Base-by-base conservation (phyloP, 1,284 basidiomycete species). In the Trichosporon sp. region DNA sequence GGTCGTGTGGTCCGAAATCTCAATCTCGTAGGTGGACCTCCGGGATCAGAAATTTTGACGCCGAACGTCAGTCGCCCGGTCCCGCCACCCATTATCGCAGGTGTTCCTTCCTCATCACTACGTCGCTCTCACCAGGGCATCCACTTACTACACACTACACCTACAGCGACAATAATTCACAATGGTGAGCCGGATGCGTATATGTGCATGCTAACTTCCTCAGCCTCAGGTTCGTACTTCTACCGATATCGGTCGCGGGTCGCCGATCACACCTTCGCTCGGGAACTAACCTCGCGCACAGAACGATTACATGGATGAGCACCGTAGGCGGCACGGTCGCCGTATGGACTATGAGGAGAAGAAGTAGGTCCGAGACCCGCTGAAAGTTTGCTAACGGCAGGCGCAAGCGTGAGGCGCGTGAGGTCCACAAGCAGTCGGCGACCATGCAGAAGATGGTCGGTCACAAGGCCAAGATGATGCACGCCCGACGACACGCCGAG, bases 391-490 rank as follows among this genome's bases (percentile, higher is more conserved):
- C 48, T 70, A 54, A 68, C 67, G 3, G 4, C 77, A 97, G 95
- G 85, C 95, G 97, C 69, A 99, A 99, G 87, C 89, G 90, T 71
- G 91, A 93, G 77, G 97, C 97, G 71, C 92, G 97, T 83, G 89
- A 90, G 68, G 92, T 88, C n/a, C 97, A 99, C 86, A 91, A 91
- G 77, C 86, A 89, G 26, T 98, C 96, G 48, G 90, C 91, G 16
- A 87, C 90, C 70, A 94, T 96, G 14, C 96, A 98, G 86, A 96
- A 96, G 84, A 90, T 93, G 59, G 96, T 96, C 77, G 97, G 97
- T 85, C 88, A 98, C 78, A 98, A 98, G 87, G 97, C 96, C 79
- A 99, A 99, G 86, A 88, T 99, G 61, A 90, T 98, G 40, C 97
- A 99, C 83, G 94, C 94, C 70, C 95, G 92, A 85, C 91, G 95